A percentile compares a stretch with the other conserved stretches of the same genome.
Evolutionary conservation across 1,284 basidiomycete species (phyloP).

Genomic region (Ustilago sp.): DNA sequence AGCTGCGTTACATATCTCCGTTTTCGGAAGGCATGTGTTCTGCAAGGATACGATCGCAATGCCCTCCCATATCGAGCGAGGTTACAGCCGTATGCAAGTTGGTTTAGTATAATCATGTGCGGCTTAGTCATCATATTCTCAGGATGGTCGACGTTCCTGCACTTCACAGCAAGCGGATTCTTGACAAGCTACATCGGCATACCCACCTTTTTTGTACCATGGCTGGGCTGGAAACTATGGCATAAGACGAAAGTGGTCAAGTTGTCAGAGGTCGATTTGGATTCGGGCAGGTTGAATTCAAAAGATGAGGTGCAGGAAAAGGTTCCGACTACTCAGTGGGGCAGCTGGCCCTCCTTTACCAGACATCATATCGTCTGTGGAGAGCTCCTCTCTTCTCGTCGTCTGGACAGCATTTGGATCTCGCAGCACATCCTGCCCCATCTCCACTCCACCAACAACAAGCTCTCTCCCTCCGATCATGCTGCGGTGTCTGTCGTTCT

Average conservation of each 20-base stretch:
- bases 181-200: conserved; percentile 83
- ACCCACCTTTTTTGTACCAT: conserved; percentile 80
- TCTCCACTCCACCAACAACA: too few relatives aligned
- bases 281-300: conserved; percentile 71
- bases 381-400: too few relatives aligned
- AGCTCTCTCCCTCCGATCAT: too few relatives aligned
- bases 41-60: conserved; percentile 75
- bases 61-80: conserved; percentile 72
- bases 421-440: too few relatives aligned
- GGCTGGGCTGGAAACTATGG: conserved; percentile 74
- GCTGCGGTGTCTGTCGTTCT: too few relatives aligned
- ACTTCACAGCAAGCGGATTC: conserved; percentile 75
- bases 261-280: conserved; percentile 72
- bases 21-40: conserved; percentile 77
- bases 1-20: conserved; percentile 81
- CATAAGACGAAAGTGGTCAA: conserved; percentile 72
- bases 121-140: conserved; percentile 59
- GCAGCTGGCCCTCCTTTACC: not conserved
- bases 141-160: conserved; percentile 71
- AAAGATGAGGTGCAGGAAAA: conserved; percentile 31
- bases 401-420: too few relatives aligned
- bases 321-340: conserved; percentile 26
- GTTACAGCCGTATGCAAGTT: conserved; percentile 67
- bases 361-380: too few relatives aligned
- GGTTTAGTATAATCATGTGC: conserved; percentile 51